These are phyloP conservation scores for Scalesia atractyloides DNA, from an alignment of 129 eudicot species.

Conservation along the genomic window DNA sequence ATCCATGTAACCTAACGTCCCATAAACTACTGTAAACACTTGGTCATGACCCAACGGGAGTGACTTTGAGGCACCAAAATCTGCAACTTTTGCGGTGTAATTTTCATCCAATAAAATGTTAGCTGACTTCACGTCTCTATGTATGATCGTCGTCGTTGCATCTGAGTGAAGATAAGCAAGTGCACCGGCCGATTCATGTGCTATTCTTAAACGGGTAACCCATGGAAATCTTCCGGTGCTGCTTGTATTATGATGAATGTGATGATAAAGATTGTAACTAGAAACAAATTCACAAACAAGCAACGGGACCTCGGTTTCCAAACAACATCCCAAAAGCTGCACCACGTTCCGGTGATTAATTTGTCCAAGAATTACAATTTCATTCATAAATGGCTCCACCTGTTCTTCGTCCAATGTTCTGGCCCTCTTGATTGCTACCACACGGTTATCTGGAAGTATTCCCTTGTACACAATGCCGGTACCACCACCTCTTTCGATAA, in stretches of 20 bases:
- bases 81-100: background rate
- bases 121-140: background rate
- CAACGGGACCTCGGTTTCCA: background rate
- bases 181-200: background rate
- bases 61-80: background rate
- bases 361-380: background rate
- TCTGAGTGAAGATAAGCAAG: background rate
- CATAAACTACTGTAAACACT: background rate
- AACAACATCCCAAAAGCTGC: conserved; percentile 1
- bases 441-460: background rate
- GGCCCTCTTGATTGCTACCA: background rate
- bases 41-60: background rate
- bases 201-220: background rate
- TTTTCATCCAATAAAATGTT: background rate
- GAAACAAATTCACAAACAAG: background rate
- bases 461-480: too few relatives aligned
- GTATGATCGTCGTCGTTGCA: background rate
- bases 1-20: background rate
- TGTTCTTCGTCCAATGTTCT: background rate
- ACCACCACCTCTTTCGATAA: too few relatives aligned
- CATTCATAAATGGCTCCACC: background rate
- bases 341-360: background rate
- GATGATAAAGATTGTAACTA: background rate
- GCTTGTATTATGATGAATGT: background rate
- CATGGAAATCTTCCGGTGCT: background rate